phyloP scores from a whole-genome alignment of 371 early-diverging fungal species.

The Apophysomyces sp. region DNA sequence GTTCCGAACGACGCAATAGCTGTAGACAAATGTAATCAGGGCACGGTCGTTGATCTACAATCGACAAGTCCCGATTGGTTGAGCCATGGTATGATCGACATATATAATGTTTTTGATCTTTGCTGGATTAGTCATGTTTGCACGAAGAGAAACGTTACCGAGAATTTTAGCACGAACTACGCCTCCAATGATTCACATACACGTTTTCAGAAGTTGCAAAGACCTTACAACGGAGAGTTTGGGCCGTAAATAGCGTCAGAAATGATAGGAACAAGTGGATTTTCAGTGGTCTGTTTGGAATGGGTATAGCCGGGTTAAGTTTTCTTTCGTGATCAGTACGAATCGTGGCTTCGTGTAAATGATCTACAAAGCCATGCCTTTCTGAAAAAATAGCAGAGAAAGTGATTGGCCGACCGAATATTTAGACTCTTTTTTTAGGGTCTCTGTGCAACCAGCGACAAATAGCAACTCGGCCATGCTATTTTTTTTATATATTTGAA shows the following conservation, averaged over 20 bases:
- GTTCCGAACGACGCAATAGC: no score
- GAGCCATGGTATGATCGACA: background rate
- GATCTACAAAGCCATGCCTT: background rate
- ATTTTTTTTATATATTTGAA: conserved; percentile 7
- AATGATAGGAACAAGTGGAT: no score
- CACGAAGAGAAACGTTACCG: background rate
- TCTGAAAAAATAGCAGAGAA: background rate
- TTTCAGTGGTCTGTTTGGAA: no score
- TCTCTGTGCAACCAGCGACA: conserved; percentile 8
- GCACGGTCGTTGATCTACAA: no score
- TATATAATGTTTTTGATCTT: background rate
- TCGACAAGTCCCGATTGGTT: background rate
- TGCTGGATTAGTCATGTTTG: background rate
- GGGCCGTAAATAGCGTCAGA: no score
- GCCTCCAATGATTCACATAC: background rate
- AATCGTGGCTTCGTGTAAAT: background rate
- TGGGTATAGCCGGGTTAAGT: no score
- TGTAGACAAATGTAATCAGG: no score
- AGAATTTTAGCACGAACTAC: conserved; percentile 1
- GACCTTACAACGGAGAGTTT: no score
- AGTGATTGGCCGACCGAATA: conserved; percentile 4
- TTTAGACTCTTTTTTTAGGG: conserved; percentile 4
- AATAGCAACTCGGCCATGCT: conserved; percentile 5
- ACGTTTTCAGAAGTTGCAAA: background rate
- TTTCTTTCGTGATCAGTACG: background rate